These are phyloP conservation scores for Lepraria neglecta DNA, from an alignment of 495 filamentous ascomycete species.

Conservation along the genomic window DNA sequence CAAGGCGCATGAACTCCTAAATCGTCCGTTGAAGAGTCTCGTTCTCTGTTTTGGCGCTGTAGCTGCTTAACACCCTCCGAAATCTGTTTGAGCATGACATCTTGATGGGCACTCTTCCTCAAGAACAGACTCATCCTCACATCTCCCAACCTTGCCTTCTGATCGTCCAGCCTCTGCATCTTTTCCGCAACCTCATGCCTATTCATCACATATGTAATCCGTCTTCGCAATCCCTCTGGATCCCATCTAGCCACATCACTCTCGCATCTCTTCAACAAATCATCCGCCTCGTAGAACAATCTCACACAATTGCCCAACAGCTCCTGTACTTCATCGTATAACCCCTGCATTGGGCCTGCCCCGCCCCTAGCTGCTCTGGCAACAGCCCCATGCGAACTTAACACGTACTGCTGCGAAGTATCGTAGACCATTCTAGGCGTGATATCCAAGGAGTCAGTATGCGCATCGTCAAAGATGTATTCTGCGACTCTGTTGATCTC, in stretches of 20 bases:
- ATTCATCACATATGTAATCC: constrained; percentile 23
- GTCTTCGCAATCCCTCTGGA: constrained; percentile 22
- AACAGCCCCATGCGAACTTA: not conserved
- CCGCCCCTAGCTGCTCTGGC: not conserved
- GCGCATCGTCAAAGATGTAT: constrained; percentile 24
- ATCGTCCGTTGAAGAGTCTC: constrained; percentile 1
- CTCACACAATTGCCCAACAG: constrained; percentile 17
- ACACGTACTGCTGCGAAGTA: not conserved
- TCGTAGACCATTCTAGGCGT: not conserved
- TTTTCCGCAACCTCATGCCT: constrained; percentile 19
- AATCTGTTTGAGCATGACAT: constrained; percentile 15
- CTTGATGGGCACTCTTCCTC: constrained; percentile 20
- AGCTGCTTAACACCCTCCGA: not conserved
- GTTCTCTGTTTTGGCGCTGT: not conserved
- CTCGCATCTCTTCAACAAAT: constrained; percentile 17
- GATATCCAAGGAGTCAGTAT: not conserved
- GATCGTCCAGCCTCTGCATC: constrained; percentile 17
- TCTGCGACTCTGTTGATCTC: constrained; percentile 22
- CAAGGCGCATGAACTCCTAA: not conserved
- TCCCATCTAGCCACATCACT: constrained; percentile 16
- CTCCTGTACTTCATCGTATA: constrained; percentile 17
- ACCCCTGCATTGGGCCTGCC: not conserved
- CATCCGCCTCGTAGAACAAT: constrained; percentile 19
- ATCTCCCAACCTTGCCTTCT: constrained; percentile 16
- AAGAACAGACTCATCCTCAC: constrained; percentile 23